Evolutionary conservation across 257 asterid species (phyloP).

Genomic region (Paulownia fortunei): DNA sequence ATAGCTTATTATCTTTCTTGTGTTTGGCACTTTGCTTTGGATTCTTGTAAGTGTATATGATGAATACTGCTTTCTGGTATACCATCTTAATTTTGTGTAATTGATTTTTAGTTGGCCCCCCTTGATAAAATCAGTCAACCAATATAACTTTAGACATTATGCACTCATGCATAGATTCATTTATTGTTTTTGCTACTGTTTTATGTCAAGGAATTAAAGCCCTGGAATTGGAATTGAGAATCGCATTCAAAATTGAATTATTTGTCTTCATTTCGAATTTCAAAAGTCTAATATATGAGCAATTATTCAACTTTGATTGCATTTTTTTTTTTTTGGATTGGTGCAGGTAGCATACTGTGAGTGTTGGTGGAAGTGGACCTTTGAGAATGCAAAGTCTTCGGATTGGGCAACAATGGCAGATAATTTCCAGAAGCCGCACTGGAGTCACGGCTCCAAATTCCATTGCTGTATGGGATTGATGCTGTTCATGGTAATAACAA

Average conservation of each 20-base stretch:
- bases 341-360: conserved; percentile 55
- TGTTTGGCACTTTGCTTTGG: background rate
- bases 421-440: conserved; percentile 50
- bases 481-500: conserved; percentile 69
- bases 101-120: background rate
- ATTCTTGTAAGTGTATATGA: conserved; percentile 3
- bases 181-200: conserved; percentile 5
- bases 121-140: background rate
- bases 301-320: background rate
- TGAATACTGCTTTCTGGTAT: background rate
- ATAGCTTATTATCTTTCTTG: background rate
- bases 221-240: background rate
- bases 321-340: conserved; percentile 9
- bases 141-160: background rate
- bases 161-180: background rate
- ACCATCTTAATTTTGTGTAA: background rate
- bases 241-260: background rate
- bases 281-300: background rate
- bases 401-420: conserved; percentile 67
- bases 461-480: conserved; percentile 57
- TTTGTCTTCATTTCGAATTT: background rate
- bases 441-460: conserved; percentile 56
- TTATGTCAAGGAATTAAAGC: background rate
- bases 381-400: conserved; percentile 45
- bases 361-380: conserved; percentile 62